Base-by-base conservation (phyloP, 2,329 filamentous ascomycete genomes). In the Orbilia ellipsospora region DNA sequence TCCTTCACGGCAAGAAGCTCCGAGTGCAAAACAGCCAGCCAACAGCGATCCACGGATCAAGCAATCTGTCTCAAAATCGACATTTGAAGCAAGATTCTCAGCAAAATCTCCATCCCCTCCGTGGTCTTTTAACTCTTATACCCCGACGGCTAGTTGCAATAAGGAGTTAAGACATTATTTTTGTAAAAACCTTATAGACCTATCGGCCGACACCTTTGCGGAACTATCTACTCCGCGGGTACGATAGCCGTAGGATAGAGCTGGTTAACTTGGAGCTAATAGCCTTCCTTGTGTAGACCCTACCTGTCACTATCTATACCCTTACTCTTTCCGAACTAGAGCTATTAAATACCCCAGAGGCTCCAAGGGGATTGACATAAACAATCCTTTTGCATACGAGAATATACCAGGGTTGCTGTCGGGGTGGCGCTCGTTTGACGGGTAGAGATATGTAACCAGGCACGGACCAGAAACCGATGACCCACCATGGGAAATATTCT, bases 391-490 rank as follows among this genome's bases (percentile, higher is more conserved):
- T 48, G 16, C 16, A 48, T 48, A 48, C 44, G 16, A 48, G 44
- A n/a, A 48, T 48, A 6, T 48, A n/a, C 44, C 10, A 36, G 31
- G 31, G 31, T 36, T 1, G 4, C 5, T 45, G 18, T 13, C 36
- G 20, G 63, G 51, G 52, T 66, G 52, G 63, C 51, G 63, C 54
- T 66, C 63, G 63, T 56, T 57, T 66, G 56, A 66, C 51, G 10
- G 63, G 42, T 12, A 16, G 15, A 18, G n/a, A 42, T 36, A 50
- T 26, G 7, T 20, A 16, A 18, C 50, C 50, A 48, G 55, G 63
- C 51, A 66, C 63, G 51, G 63, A 51, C 63, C 23, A 28, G 28
- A 42, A 54, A 54, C 51, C 48, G 51, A 65, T 26, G 31, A 36
- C 31, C 31, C 31, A 36, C 31, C 10, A 36, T 36, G 31, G 31